Evolutionary conservation across 2,329 filamentous ascomycete species (phyloP).

Genomic region (Penicillium sp.): DNA sequence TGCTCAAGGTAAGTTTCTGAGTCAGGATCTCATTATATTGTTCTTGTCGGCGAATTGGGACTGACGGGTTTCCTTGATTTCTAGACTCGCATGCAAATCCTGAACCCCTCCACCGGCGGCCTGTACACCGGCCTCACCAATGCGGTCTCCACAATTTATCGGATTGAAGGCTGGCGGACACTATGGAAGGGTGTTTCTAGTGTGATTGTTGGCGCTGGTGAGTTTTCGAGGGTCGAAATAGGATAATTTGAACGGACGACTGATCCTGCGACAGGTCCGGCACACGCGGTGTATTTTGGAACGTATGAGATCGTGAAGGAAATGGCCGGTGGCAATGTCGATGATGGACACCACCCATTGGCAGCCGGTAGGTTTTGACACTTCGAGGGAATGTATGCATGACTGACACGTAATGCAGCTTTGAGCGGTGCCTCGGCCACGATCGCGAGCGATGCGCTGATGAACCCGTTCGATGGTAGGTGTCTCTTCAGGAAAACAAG

Average conservation of each 20-base stretch:
- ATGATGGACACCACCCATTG: conserved; percentile 80
- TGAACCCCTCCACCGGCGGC: conserved; percentile 76
- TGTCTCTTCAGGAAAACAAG: conserved; percentile 5
- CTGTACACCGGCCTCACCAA: conserved; percentile 89
- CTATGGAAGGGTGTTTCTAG: conserved; percentile 97
- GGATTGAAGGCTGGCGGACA: conserved; percentile 82
- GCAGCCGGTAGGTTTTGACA: conserved; percentile 69
- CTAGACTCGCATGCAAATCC: conserved; percentile 95
- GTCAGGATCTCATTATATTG: neutral
- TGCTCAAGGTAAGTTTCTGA: conserved; percentile 74
- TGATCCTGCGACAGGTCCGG: conserved; percentile 65
- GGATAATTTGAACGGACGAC: conserved; percentile 4
- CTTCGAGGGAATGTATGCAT: neutral
- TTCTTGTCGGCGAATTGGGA: neutral
- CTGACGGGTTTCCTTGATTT: conserved; percentile 9
- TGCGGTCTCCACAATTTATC: conserved; percentile 87
- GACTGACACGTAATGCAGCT: conserved; percentile 52
- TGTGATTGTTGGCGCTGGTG: conserved; percentile 91
- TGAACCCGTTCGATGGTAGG: conserved; percentile 98
- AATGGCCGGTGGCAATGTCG: conserved; percentile 85
- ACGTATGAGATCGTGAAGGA: conserved; percentile 98
- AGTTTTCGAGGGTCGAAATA: conserved; percentile 27
- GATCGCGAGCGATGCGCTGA: conserved; percentile 94
- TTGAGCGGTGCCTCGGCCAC: conserved; percentile 92
- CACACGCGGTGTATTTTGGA: conserved; percentile 96